phyloP scores from a whole-genome alignment of 176 grass and related monocot species.

The Hordeum marinum region DNA sequence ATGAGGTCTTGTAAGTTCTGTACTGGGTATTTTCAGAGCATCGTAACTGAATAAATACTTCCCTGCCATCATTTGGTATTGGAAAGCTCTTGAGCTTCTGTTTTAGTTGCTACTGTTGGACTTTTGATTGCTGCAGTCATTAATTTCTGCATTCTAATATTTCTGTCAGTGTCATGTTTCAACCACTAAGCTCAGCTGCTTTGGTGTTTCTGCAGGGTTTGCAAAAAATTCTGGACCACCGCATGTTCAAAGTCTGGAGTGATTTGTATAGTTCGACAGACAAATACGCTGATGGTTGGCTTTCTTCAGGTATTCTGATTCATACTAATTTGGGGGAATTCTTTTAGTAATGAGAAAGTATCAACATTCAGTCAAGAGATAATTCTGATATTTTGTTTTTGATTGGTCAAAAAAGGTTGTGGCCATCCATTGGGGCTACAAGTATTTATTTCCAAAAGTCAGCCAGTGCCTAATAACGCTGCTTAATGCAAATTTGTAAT shows the following conservation, averaged over 20 bases:
- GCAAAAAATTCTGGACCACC: constrained; percentile 73
- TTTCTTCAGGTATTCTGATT: constrained; percentile 75
- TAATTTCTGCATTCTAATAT: neutral
- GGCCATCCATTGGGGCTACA: neutral
- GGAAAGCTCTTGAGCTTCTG: neutral
- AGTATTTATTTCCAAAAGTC: neutral
- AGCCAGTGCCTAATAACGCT: neutral
- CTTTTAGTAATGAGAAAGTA: neutral
- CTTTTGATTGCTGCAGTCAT: neutral
- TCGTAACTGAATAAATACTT: neutral
- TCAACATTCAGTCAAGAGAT: neutral
- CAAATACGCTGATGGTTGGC: constrained; percentile 75
- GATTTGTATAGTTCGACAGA: constrained; percentile 87
- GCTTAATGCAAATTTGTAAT: neutral
- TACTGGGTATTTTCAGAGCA: neutral
- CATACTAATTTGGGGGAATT: neutral
- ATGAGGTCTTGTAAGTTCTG: neutral
- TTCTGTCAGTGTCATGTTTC: neutral
- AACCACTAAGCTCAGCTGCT: constrained; percentile 15
- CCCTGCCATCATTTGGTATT: neutral
- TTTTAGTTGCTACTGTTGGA: neutral
- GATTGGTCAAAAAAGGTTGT: neutral
- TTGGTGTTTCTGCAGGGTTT: constrained; percentile 60
- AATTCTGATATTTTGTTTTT: neutral
- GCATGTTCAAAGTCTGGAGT: constrained; percentile 73